Evolutionary conservation across 208 protist genomes (phyloP).

Genomic region (Balamuthia mandrillaris): DNA sequence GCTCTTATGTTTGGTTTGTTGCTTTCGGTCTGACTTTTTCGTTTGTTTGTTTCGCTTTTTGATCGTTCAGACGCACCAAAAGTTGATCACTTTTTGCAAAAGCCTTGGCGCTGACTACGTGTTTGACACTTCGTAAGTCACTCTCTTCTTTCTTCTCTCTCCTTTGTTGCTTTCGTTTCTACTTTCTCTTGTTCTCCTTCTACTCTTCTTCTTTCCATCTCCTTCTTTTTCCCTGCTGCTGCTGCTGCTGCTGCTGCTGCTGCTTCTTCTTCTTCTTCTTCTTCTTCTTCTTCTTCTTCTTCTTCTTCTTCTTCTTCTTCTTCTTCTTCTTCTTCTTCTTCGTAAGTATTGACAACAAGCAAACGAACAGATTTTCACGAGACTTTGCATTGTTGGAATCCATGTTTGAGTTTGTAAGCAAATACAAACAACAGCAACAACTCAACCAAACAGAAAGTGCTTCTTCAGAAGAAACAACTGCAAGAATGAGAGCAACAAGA

Average conservation of each 20-base stretch:
- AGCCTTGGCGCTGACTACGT: conserved; percentile 66
- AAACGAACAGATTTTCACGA: conserved; percentile 72
- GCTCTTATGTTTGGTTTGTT: background rate
- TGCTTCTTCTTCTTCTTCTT: no score
- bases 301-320: no score
- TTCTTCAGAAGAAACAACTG: background rate
- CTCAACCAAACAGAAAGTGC: background rate
- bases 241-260: no score
- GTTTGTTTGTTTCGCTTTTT: background rate
- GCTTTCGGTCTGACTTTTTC: background rate
- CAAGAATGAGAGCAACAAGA: background rate
- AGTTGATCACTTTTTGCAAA: conserved; percentile 73
- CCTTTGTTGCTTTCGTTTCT: no score
- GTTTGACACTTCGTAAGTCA: conserved; percentile 79
- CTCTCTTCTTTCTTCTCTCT: no score
- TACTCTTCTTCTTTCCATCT: no score
- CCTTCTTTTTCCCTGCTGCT: no score
- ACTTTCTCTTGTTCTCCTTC: no score
- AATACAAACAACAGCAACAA: background rate
- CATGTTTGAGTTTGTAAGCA: conserved; percentile 75
- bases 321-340: no score
- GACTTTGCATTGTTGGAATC: conserved; percentile 77
- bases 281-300: no score
- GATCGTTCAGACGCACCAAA: conserved; percentile 45
- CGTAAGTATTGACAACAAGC: no score